Evolutionary conservation across 2,329 filamentous ascomycete species (phyloP), one percentile per base, ranked within the genome.

Genomic region (Fusarium mexicanum): DNA sequence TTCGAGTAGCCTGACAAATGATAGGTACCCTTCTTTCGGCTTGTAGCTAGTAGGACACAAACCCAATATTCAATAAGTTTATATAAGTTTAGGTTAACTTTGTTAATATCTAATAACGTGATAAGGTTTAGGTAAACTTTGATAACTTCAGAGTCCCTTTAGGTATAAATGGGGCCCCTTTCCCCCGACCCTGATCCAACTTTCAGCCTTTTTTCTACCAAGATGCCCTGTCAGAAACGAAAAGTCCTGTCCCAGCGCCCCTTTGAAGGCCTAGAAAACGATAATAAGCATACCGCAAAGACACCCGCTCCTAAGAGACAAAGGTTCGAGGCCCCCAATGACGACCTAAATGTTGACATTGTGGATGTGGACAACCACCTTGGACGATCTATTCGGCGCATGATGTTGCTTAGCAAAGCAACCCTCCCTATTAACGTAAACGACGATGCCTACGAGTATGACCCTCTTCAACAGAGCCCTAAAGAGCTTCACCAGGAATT

Each of bases 41-140:
- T 16, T 17, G 4, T 24, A 43, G n/a, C 9, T 44, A 11, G 14
- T 33, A 33, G 33, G 16, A 11, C 1, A 13, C 1, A 29, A 47
- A 14, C 13, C 24, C 4, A 16, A 22, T 3, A 17, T 31, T 12
- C 4, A 17, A n/a, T n/a, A 33, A 50, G 10, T 10, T 13, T 18
- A 8, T 14, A 5, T 14, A 14, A 33, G 4, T 18, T 33, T 24
- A 18, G 2, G 29, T 33, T 7, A 4, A 24, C 8, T n/a, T 33
- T 0, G 14, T 3, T n/a, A 2, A n/a, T 18, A 13, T 33, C 11
- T 3, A n/a, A 13, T 50, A n/a, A 50, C 33, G 11, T 50, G 2
- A 2, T 50, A 33, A 33, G 2, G 47, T n/a, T 50, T n/a, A n/a
- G 47, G 16, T 50, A 18, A 33, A 50, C 16, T 51, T 18, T 51